phyloP scores from a whole-genome alignment of 805 yeast species.

The Ascoidea asiatica region DNA sequence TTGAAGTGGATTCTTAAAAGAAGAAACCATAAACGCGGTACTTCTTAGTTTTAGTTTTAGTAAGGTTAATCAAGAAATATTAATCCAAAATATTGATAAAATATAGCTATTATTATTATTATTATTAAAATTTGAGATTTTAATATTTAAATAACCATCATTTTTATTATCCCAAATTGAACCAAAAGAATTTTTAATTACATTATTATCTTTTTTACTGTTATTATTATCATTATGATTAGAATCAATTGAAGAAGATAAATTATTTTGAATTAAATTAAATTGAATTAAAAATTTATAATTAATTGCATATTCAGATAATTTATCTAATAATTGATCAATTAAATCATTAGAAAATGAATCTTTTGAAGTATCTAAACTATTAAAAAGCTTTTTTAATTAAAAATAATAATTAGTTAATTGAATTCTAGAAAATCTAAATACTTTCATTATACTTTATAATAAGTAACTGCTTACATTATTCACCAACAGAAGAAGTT shows the following conservation, averaged over 20 bases:
- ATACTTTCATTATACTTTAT: too few relatives aligned
- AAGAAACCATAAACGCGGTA: too few relatives aligned
- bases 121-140: background rate
- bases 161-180: conserved; percentile 42
- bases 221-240: too few relatives aligned
- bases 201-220: conserved; percentile 13
- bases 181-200: conserved; percentile 27
- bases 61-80: too few relatives aligned
- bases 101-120: too few relatives aligned
- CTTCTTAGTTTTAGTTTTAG: too few relatives aligned
- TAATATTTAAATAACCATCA: conserved; percentile 36
- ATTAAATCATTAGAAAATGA: conserved; percentile 11
- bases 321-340: conserved; percentile 18
- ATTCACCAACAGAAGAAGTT: conserved; percentile 12
- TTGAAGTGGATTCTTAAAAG: too few relatives aligned
- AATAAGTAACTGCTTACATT: conserved; percentile 6
- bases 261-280: conserved; percentile 19
- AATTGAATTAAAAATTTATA: conserved; percentile 42
- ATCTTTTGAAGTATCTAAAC: conserved; percentile 1
- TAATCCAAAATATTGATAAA: background rate
- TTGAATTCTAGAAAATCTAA: too few relatives aligned
- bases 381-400: background rate
- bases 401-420: too few relatives aligned
- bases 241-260: too few relatives aligned
- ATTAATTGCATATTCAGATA: conserved; percentile 33